Percentiles rank a stretch among this genome's conserved stretches.
Evolutionary conservation across 306 rosid genomes (phyloP).

Genomic region (Cicer chorassanicum): DNA sequence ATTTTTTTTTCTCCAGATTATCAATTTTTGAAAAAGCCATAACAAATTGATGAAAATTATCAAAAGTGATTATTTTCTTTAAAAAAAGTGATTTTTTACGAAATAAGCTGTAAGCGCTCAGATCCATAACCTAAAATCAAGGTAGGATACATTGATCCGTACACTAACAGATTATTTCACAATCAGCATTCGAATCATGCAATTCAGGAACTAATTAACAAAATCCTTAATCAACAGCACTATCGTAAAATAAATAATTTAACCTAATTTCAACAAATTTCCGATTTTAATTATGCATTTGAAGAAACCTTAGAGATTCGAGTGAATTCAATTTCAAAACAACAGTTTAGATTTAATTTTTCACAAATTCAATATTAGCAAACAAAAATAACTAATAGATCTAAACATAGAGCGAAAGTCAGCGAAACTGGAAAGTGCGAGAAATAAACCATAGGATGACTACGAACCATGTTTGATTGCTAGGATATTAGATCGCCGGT

Average conservation of each 20-base stretch:
- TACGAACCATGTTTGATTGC: conserved; percentile 46
- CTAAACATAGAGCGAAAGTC: conserved; percentile 24
- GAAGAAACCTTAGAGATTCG: neutral
- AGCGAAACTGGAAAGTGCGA: neutral
- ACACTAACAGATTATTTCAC: neutral
- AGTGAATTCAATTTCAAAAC: conserved; percentile 18
- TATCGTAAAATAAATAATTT: neutral
- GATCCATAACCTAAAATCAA: conserved; percentile 30
- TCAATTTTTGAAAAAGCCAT: no score
- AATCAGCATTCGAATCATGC: neutral
- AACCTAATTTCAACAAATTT: neutral
- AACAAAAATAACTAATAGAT: conserved; percentile 7
- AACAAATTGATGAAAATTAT: no score
- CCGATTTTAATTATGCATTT: neutral
- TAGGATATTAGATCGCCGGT: conserved; percentile 30
- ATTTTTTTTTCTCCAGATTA: no score
- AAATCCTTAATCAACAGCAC: neutral
- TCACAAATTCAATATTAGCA: neutral
- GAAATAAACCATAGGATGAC: neutral
- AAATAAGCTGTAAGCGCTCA: neutral
- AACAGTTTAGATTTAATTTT: neutral
- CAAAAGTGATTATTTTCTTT: no score
- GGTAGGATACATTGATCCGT: neutral
- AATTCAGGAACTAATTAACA: neutral
- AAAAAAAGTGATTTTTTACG: no score